Evolutionary conservation across 2,329 filamentous ascomycete species (phyloP).

Genomic region (Trichoderma pleuroti): DNA sequence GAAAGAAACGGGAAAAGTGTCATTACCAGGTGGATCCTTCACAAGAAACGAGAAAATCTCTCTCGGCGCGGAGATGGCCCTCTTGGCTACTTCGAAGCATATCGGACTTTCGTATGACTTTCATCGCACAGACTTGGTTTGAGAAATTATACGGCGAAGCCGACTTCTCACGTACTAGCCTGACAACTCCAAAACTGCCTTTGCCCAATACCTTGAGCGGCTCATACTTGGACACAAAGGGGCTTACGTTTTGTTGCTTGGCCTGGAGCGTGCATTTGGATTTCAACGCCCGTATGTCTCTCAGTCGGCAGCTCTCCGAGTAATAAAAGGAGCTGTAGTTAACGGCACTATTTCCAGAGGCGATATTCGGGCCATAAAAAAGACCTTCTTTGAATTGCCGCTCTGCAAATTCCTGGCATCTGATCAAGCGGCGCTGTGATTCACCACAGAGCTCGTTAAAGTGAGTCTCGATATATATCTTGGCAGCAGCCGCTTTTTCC

Average conservation of each 20-base stretch:
- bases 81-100: constrained; percentile 92
- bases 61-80: constrained; percentile 83
- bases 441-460: constrained; percentile 67
- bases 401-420: constrained; percentile 32
- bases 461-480: constrained; percentile 80
- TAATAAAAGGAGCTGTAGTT: constrained; percentile 57
- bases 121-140: constrained; percentile 82
- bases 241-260: constrained; percentile 5
- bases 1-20: background rate
- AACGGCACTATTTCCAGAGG: constrained; percentile 52
- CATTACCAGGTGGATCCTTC: constrained; percentile 76
- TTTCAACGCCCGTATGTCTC: constrained; percentile 69
- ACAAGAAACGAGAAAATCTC: constrained; percentile 86
- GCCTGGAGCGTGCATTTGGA: constrained; percentile 44
- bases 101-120: constrained; percentile 88
- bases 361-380: constrained; percentile 49
- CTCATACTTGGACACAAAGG: constrained; percentile 56
- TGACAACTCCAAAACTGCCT: constrained; percentile 91
- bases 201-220: constrained; percentile 80
- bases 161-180: constrained; percentile 69
- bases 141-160: constrained; percentile 28
- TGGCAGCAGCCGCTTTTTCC: constrained; percentile 75
- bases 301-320: constrained; percentile 70
- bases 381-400: constrained; percentile 49
- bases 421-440: constrained; percentile 33